Conservation (phyloP, 164 flowering plant species). For the Macadamia tetraphylla region DNA sequence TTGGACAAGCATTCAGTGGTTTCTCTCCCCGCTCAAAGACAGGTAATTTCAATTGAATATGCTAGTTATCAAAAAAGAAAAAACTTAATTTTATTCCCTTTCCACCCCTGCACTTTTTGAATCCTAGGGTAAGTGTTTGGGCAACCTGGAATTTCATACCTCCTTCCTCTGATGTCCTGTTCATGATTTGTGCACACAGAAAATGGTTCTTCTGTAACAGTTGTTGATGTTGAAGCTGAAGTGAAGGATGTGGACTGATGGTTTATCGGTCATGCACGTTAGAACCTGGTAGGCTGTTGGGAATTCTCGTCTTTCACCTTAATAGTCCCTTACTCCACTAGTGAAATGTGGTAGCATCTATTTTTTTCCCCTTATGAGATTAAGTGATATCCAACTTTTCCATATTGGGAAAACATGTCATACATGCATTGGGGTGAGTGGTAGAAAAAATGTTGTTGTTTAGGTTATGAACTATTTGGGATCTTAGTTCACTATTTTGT, state of each 20-base stretch:
- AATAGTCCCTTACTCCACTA: not conserved
- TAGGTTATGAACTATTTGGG: too few species aligned
- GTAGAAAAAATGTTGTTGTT: too few species aligned
- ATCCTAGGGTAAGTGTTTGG: not conserved
- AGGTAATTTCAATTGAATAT: slow-evolving; percentile 32
- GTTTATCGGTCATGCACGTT: not conserved
- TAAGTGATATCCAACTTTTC: too few species aligned
- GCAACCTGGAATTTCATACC: not conserved
- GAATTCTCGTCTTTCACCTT: not conserved
- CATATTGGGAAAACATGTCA: too few species aligned
- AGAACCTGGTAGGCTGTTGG: slow-evolving; percentile 1
- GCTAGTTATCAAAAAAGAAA: not conserved
- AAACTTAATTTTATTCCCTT: not conserved
- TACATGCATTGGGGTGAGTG: too few species aligned
- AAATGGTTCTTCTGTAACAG: slow-evolving; percentile 36
- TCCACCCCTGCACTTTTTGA: not conserved
- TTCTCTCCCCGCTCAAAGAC: slow-evolving; percentile 45
- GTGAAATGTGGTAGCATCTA: not conserved
- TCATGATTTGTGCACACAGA: slow-evolving; percentile 24
- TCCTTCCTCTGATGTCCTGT: slow-evolving; percentile 1
- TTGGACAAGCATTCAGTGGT: slow-evolving; percentile 47
- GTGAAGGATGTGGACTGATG: slow-evolving; percentile 70
- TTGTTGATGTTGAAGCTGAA: slow-evolving; percentile 90
- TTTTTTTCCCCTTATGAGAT: not conserved
- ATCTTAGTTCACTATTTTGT: too few species aligned